These are phyloP conservation scores for Auricularia auricula-judae DNA, from an alignment of 768 basidiomycete genomes.

Conservation along the genomic window DNA sequence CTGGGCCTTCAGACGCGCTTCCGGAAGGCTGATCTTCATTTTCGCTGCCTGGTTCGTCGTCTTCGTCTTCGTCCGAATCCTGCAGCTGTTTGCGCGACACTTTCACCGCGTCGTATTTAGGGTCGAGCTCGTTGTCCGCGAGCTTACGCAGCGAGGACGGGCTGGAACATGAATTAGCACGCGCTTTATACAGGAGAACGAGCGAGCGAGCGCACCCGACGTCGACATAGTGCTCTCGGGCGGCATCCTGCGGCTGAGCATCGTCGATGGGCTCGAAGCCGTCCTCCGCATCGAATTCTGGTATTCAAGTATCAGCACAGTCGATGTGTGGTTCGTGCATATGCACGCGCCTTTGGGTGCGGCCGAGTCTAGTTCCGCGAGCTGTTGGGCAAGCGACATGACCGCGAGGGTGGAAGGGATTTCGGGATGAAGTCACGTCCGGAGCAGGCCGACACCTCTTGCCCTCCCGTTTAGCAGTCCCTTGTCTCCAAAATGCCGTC, in stretches of 20 bases:
- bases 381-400: slow-evolving; percentile 44
- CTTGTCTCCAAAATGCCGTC: not conserved
- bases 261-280: slow-evolving; percentile 34
- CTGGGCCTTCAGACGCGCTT: slow-evolving; percentile 5
- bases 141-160: slow-evolving; percentile 58
- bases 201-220: slow-evolving; percentile 51
- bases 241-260: slow-evolving; percentile 20
- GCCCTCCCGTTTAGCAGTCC: not conserved
- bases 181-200: too few species aligned
- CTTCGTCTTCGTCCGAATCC: slow-evolving; percentile 28
- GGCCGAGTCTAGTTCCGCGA: slow-evolving; percentile 66
- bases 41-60: slow-evolving; percentile 14
- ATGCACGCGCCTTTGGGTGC: slow-evolving; percentile 49
- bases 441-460: too few species aligned
- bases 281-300: slow-evolving; percentile 72
- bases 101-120: slow-evolving; percentile 67
- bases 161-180: slow-evolving; percentile 25
- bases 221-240: slow-evolving; percentile 73
- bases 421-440: too few species aligned
- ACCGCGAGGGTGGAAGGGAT: not conserved
- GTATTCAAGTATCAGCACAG: not conserved
- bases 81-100: slow-evolving; percentile 49
- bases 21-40: slow-evolving; percentile 16
- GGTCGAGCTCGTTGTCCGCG: slow-evolving; percentile 55
- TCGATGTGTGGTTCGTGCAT: not conserved